These are phyloP conservation scores for Phytophthora europaea DNA, from an alignment of 352 stramenopile genomes.

Conservation along the genomic window DNA sequence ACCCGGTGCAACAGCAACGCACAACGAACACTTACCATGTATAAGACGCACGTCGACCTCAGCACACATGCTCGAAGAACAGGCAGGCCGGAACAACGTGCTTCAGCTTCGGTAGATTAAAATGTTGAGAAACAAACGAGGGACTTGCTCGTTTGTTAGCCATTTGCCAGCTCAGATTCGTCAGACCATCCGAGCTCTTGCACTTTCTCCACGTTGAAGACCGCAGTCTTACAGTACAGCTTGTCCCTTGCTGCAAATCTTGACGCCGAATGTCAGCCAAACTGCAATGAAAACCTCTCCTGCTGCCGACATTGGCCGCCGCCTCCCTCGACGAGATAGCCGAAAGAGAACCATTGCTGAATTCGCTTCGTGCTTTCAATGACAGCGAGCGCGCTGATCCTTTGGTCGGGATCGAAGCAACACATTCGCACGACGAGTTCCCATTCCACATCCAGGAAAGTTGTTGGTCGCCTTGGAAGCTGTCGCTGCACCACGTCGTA, in stretches of 20 bases:
- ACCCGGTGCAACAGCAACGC: neutral
- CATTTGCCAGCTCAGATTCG: neutral
- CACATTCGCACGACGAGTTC: slow-evolving; percentile 21
- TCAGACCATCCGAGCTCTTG: neutral
- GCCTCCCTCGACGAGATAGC: neutral
- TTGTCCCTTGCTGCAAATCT: slow-evolving; percentile 29
- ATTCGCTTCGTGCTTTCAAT: neutral
- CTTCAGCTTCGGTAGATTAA: slow-evolving; percentile 20
- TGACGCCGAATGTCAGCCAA: slow-evolving; percentile 1
- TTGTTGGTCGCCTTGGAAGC: neutral
- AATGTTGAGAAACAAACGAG: neutral
- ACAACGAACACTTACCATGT: neutral
- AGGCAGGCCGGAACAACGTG: slow-evolving; percentile 29
- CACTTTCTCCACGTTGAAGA: slow-evolving; percentile 18
- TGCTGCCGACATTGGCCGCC: neutral
- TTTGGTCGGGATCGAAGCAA: slow-evolving; percentile 6
- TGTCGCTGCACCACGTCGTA: slow-evolving; percentile 4
- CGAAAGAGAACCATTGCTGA: slow-evolving; percentile 1
- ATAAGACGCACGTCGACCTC: neutral
- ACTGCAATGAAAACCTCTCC: neutral
- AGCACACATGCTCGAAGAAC: neutral
- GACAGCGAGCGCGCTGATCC: slow-evolving; percentile 5
- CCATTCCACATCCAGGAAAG: slow-evolving; percentile 26
- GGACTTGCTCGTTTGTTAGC: neutral
- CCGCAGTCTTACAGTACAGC: neutral